Conservation (phyloP, 2,329 filamentous ascomycete species). For the Huntiella moniliformis region DNA sequence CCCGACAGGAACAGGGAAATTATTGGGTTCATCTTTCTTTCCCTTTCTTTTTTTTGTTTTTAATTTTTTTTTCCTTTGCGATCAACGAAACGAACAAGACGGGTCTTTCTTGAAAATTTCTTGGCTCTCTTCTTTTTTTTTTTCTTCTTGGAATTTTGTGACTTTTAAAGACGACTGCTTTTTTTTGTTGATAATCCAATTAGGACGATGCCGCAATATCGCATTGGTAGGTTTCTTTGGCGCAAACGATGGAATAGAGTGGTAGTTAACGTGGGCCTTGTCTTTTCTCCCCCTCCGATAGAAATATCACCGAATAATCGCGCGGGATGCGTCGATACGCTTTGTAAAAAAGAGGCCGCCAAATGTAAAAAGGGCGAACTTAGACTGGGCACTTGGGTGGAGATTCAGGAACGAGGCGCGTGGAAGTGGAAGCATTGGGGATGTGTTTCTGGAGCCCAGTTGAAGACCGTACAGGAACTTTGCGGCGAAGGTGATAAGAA, state of each 20-base stretch:
- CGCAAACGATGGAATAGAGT: not conserved
- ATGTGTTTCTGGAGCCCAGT: slow-evolving; percentile 61
- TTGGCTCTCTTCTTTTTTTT: not conserved
- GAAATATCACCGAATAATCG: slow-evolving; percentile 54
- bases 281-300: slow-evolving; percentile 19
- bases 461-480: slow-evolving; percentile 44
- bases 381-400: slow-evolving; percentile 57
- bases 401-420: slow-evolving; percentile 38
- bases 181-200: not conserved
- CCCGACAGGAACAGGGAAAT: not conserved
- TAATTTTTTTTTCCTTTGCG: not conserved
- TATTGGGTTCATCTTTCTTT: not conserved
- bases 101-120: slow-evolving; percentile 1
- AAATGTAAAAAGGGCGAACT: slow-evolving; percentile 70
- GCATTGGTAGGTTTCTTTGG: slow-evolving; percentile 22
- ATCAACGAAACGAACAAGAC: not conserved
- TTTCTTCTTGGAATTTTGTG: not conserved
- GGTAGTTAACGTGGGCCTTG: not conserved
- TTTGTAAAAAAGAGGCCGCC: slow-evolving; percentile 48
- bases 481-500: slow-evolving; percentile 30
- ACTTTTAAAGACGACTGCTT: not conserved
- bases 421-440: slow-evolving; percentile 87
- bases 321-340: slow-evolving; percentile 51
- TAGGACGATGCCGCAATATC: slow-evolving; percentile 25
- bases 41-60: not conserved